A percentile compares a stretch with the other conserved stretches of the same genome.
phyloP scores from a whole-genome alignment of 208 protist species.

The Trypanosomatidae sp. region DNA sequence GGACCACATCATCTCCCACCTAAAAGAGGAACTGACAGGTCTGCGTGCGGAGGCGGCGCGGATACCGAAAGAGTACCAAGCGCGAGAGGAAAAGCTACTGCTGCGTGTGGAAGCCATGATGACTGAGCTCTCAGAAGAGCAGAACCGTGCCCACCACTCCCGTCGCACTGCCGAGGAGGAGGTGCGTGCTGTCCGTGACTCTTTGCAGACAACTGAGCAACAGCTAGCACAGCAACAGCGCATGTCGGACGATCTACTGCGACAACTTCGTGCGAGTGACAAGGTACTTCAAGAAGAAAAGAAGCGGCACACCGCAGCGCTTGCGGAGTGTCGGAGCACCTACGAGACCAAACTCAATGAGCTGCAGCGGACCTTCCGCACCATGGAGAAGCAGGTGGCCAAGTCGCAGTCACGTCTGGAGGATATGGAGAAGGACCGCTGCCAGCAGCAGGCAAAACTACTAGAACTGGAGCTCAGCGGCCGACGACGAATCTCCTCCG shows the following conservation, averaged over 20 bases:
- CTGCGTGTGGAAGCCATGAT: conserved; percentile 26
- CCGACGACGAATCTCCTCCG: conserved; percentile 18
- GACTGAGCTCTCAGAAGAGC: conserved; percentile 23
- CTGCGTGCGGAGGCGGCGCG: conserved; percentile 26
- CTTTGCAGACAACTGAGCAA: conserved; percentile 19
- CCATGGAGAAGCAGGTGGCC: conserved; percentile 30
- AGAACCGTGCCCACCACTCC: conserved; percentile 8
- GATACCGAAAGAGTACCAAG: conserved; percentile 27
- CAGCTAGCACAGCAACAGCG: conserved; percentile 29
- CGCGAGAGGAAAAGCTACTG: conserved; percentile 24
- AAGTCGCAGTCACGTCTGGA: conserved; percentile 26
- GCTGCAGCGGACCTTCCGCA: conserved; percentile 18
- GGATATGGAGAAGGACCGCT: conserved; percentile 29
- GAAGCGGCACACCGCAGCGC: conserved; percentile 15
- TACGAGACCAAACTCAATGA: conserved; percentile 28
- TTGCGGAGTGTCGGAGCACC: conserved; percentile 31
- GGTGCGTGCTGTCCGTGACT: conserved; percentile 16
- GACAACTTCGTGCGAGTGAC: conserved; percentile 24
- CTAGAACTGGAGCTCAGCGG: conserved; percentile 28
- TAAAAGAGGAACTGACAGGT: conserved; percentile 53
- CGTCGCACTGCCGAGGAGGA: conserved; percentile 22
- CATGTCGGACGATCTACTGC: conserved; percentile 20
- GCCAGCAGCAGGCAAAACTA: conserved; percentile 30
- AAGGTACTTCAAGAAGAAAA: conserved; percentile 20
- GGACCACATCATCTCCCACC: conserved; percentile 66